Conservation (phyloP, 2,329 filamentous ascomycete species). For the Exophiala xenobiotica region DNA sequence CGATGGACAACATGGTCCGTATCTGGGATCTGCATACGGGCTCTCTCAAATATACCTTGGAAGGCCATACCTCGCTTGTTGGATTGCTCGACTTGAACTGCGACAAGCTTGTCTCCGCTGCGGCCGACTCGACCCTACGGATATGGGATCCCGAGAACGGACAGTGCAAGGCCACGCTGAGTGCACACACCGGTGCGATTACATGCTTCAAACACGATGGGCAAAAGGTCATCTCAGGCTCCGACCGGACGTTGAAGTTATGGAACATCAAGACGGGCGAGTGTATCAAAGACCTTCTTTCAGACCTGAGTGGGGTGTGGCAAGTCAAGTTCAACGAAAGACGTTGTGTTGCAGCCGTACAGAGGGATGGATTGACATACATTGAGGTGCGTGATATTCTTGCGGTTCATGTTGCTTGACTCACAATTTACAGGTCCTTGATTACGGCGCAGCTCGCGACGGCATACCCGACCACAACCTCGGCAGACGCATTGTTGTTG, state of each 20-base stretch:
- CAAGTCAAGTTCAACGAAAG: conserved; percentile 97
- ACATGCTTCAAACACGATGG: conserved; percentile 98
- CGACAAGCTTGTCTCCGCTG: conserved; percentile 88
- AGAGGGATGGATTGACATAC: conserved; percentile 87
- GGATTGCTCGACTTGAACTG: conserved; percentile 86
- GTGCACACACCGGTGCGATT: conserved; percentile 93
- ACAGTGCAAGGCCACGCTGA: conserved; percentile 83
- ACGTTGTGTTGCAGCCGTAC: conserved; percentile 92
- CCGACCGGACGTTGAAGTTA: conserved; percentile 95
- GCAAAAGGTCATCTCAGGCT: conserved; percentile 93
- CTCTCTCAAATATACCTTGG: conserved; percentile 79
- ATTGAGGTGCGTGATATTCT: conserved; percentile 69
- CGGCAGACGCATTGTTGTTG: conserved; percentile 68
- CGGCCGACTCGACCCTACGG: conserved; percentile 88
- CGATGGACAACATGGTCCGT: conserved; percentile 97
- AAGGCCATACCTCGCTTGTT: conserved; percentile 89
- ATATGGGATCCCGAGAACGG: conserved; percentile 97
- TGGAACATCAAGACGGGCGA: conserved; percentile 94
- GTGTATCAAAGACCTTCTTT: conserved; percentile 87
- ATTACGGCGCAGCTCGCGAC: conserved; percentile 92
- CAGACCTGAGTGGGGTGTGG: conserved; percentile 95
- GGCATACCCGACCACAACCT: conserved; percentile 75
- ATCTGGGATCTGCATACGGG: conserved; percentile 94
- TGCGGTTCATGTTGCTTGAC: conserved; percentile 15
- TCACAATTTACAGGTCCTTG: conserved; percentile 69